Evolutionary conservation across 371 early-diverging fungal species (phyloP).

Genomic region (Actinomortierella ambigua): DNA sequence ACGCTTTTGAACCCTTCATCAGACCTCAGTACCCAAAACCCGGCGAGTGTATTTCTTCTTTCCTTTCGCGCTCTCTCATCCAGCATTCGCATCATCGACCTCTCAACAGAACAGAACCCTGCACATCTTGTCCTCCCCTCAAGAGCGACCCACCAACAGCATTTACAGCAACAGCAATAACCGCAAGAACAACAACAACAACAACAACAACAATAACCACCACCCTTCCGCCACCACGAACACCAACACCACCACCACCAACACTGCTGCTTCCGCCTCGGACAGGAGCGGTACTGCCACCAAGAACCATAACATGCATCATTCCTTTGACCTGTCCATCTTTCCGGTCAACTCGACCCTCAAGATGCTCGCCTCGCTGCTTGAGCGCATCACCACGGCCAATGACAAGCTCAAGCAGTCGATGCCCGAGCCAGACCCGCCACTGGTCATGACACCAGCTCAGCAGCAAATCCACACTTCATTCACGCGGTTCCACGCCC

Average conservation of each 20-base stretch:
- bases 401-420: slow-evolving; percentile 54
- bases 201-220: background rate
- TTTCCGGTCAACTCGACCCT: slow-evolving; percentile 70
- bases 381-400: slow-evolving; percentile 60
- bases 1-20: no score
- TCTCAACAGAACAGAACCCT: slow-evolving; percentile 1
- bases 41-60: background rate
- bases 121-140: background rate
- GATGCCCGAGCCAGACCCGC: slow-evolving; percentile 41
- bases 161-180: no score
- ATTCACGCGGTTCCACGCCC: slow-evolving; percentile 81
- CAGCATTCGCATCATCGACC: slow-evolving; percentile 1
- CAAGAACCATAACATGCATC: slow-evolving; percentile 32
- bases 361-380: slow-evolving; percentile 61
- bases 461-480: slow-evolving; percentile 47
- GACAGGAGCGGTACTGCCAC: background rate
- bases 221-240: background rate
- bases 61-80: background rate
- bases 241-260: background rate
- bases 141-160: no score
- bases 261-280: slow-evolving; percentile 2
- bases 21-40: no score
- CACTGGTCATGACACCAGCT: slow-evolving; percentile 40
- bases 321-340: slow-evolving; percentile 59
- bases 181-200: slow-evolving; percentile 4